Base-by-base conservation (phyloP, 768 basidiomycete species). In the Omphalotus guepiniiformis region DNA sequence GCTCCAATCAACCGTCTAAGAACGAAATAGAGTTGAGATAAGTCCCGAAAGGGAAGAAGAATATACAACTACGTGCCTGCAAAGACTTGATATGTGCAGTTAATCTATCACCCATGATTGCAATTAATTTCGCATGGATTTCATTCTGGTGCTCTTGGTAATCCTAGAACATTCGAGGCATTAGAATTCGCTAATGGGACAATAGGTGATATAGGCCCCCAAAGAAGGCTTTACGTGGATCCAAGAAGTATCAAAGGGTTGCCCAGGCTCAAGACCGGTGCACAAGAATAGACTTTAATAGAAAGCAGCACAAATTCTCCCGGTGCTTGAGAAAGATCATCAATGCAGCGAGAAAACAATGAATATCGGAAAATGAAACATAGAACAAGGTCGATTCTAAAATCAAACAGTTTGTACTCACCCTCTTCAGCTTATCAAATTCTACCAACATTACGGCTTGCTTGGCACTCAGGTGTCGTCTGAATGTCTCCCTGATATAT, bases 61-160 rank as follows among this genome's bases (percentile, higher is more conserved):
- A 43, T 35, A 49, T 38, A 38, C 42, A 48, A 53, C 60, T n/a
- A 54, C 65, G 62, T 53, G 86, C 91, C 71, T 88, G 83, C 44
- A 98, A 74, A 21, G 86, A 74, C 57, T 80, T 84, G 61, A 92
- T 85, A 63, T 98, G 95, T 1, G 86, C 83, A 55, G 73, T 80
- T 37, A 98, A 71, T 48, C 95, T 79, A 67, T 98, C 95, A 30
- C 93, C 87, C 96, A 99, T 99, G 68, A 98, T 99, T 35, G 92
- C 89, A 50, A 99, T 86, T 47, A 99, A 75, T 70, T 99, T 99
- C 42, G 91, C 80, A 64, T 98, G 95, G 45, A 99, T 98, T 72
- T 98, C 96, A 60, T 95, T 90, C 66, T 99, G 96, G 66, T 99
- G 96, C 65, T 98, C 96, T 75, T 98, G 95, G 60, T 88, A 98